phyloP scores from a whole-genome alignment of 352 stramenopile genomes.

The Phytopythium mirpurense region DNA sequence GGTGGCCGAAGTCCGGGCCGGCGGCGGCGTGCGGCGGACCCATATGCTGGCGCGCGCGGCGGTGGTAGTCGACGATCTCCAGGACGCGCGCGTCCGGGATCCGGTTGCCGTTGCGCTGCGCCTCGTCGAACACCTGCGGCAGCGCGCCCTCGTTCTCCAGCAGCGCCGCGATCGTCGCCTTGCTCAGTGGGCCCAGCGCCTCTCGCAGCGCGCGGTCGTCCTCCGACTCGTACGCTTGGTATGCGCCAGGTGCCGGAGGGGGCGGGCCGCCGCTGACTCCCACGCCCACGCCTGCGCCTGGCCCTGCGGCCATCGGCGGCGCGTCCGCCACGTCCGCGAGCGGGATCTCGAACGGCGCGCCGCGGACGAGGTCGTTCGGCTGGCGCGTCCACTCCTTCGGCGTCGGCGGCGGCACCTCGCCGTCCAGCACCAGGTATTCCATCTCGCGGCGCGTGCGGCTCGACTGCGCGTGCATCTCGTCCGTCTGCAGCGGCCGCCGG shows the following conservation, averaged over 20 bases:
- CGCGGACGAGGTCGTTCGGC: conserved; percentile 53
- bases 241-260: conserved; percentile 10
- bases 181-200: conserved; percentile 60
- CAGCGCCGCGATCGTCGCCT: conserved; percentile 66
- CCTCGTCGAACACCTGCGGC: conserved; percentile 75
- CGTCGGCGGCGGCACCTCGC: conserved; percentile 66
- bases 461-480: conserved; percentile 64
- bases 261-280: conserved; percentile 16
- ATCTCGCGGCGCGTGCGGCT: conserved; percentile 72
- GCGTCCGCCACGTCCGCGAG: conserved; percentile 53
- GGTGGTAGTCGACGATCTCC: conserved; percentile 71
- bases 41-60: conserved; percentile 24
- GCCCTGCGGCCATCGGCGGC: conserved; percentile 11
- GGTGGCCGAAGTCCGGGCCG: conserved; percentile 14
- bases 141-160: conserved; percentile 72
- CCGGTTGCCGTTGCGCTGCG: conserved; percentile 66
- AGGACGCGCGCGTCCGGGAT: conserved; percentile 72
- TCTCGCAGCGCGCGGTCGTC: conserved; percentile 59
- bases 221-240: conserved; percentile 30
- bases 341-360: conserved; percentile 53
- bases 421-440: conserved; percentile 78
- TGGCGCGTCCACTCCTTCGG: conserved; percentile 75
- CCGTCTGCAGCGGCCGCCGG: conserved; percentile 28
- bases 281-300: not conserved
- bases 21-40: not conserved